Evolutionary conservation across 805 yeast species (phyloP), one percentile per base, ranked within the genome.

Genomic region (Diddensiella transvaalensis): DNA sequence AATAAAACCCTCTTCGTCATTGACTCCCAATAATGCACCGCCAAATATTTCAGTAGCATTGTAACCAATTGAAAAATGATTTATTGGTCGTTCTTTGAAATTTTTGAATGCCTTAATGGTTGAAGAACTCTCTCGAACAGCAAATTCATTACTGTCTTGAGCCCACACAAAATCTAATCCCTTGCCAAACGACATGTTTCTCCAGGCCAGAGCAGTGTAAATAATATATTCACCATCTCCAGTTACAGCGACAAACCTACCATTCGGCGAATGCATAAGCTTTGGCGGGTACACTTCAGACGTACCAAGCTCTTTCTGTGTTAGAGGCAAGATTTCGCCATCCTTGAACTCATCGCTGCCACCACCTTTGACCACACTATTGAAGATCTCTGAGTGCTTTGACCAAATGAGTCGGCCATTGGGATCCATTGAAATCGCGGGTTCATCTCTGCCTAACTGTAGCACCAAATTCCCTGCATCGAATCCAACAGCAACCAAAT

Each of bases 201-300:
- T 82, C 99, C 99, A 93, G 1, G 98, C 98, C 60, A 93, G 77
- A 1, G 99, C 91, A 2, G 98, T 90, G 70, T 91, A 93, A 47
- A 93, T 84, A 59, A 91, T 87, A 66, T 88, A 91, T 69, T 93
- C 99, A 51, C 96, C 97, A 70, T 93, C 99, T 63, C 99, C 99
- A 40, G 91, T 85, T 43, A 93, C 96, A 22, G 98, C 85, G 35
- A 90, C 97, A 65, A 86, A 93, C 68, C 96, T 82, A 55, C 99
- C 99, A 65, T 93, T 93, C 54, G 98, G 97, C 40, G 98, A 91
- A 68, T 93, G 99, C 43, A 76, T 72, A 61, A 93, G 76, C 51
- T 85, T 77, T 53, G 86, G 85, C 46, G 99, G 98, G 75, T 83
- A 93, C 40, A 91, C 80, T 68, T 93, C 99, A 46, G 91, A 87